These are phyloP conservation scores for Lumnitzera racemosa DNA, from an alignment of 345 rosid genomes.

Conservation along the genomic window DNA sequence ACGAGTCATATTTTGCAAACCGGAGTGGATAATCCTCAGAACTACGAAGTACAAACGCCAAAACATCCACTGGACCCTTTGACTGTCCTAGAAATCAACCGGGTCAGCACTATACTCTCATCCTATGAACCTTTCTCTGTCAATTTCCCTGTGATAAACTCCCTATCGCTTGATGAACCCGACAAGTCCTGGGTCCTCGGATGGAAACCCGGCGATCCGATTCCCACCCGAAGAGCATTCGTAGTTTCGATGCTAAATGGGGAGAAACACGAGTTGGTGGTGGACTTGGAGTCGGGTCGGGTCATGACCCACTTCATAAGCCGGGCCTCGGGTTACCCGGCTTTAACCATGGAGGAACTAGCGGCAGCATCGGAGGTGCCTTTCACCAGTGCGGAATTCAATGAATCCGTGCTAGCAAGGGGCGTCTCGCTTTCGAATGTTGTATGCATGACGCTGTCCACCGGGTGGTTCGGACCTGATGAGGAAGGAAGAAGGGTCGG, in stretches of 20 bases:
- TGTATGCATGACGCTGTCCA: constrained; percentile 50
- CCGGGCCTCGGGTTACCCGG: constrained; percentile 67
- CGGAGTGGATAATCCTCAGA: constrained; percentile 2
- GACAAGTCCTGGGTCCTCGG: constrained; percentile 41
- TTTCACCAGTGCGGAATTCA: constrained; percentile 48
- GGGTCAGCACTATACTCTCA: constrained; percentile 32
- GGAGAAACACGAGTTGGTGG: constrained; percentile 37
- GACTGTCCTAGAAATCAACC: constrained; percentile 41
- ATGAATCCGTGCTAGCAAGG: constrained; percentile 54
- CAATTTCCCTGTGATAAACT: constrained; percentile 35
- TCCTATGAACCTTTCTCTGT: constrained; percentile 49
- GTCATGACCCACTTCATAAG: constrained; percentile 22
- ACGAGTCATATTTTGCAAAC: constrained; percentile 5
- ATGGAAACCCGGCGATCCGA: constrained; percentile 59
- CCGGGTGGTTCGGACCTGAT: constrained; percentile 65
- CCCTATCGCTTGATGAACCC: constrained; percentile 66
- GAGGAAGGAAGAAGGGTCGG: constrained; percentile 59
- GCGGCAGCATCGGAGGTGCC: constrained; percentile 38
- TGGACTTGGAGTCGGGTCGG: constrained; percentile 35
- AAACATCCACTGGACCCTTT: constrained; percentile 68
- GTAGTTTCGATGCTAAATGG: constrained; percentile 55
- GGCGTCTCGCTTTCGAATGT: constrained; percentile 60
- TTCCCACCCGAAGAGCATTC: constrained; percentile 46
- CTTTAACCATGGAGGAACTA: constrained; percentile 70
- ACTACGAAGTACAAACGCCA: constrained; percentile 31